These are phyloP conservation scores for Aspergillus versicolor DNA, from an alignment of 2,329 filamentous ascomycete genomes.

Conservation along the genomic window DNA sequence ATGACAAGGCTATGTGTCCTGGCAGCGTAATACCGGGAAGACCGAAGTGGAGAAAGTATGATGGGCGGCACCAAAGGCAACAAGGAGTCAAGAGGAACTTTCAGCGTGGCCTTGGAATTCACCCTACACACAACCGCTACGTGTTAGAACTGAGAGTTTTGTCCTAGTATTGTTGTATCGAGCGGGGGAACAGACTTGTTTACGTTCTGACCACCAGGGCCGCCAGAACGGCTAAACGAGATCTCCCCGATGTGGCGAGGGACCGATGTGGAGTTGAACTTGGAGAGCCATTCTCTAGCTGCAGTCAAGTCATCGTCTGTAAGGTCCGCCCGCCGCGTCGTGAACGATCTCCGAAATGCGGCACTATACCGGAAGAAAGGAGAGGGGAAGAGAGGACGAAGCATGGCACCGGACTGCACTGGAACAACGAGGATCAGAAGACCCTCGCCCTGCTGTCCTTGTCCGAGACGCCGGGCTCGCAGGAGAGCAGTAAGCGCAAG, in stretches of 20 bases:
- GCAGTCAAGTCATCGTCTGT: slow-evolving; percentile 36
- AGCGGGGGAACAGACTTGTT: slow-evolving; percentile 57
- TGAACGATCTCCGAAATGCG: slow-evolving; percentile 25
- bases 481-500: neutral
- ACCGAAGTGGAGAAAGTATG: slow-evolving; percentile 52
- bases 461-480: neutral
- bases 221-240: slow-evolving; percentile 63
- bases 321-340: slow-evolving; percentile 23
- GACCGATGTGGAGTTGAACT: slow-evolving; percentile 54
- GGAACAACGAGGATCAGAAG: slow-evolving; percentile 1
- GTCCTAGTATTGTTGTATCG: neutral
- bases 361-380: slow-evolving; percentile 10
- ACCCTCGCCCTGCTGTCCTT: neutral
- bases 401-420: slow-evolving; percentile 5
- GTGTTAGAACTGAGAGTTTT: slow-evolving; percentile 8
- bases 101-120: slow-evolving; percentile 66
- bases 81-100: slow-evolving; percentile 53
- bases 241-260: slow-evolving; percentile 58
- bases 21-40: slow-evolving; percentile 56
- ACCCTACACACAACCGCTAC: slow-evolving; percentile 47
- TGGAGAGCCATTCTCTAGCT: slow-evolving; percentile 58
- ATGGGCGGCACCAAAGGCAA: slow-evolving; percentile 54
- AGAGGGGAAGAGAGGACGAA: slow-evolving; percentile 9
- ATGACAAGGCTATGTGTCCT: slow-evolving; percentile 58
- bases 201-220: slow-evolving; percentile 67